Evolutionary conservation across 2,329 filamentous ascomycete species (phyloP).

Genomic region (Talaromyces amestolkiae): DNA sequence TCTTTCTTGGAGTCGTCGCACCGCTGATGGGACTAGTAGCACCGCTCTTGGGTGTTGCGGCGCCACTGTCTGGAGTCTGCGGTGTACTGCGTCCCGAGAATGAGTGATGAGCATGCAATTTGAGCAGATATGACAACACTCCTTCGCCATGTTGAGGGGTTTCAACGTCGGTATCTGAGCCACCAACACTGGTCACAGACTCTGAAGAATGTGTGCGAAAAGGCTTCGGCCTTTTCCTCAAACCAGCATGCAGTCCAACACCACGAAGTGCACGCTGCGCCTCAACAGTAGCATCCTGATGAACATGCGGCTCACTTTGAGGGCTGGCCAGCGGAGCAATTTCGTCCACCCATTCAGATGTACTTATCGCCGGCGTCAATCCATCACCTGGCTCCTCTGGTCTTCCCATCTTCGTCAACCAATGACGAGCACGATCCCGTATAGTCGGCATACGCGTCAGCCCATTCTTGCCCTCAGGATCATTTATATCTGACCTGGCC

Average conservation of each 20-base stretch:
- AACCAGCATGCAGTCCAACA: constrained; percentile 28
- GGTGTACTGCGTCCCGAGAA: constrained; percentile 15
- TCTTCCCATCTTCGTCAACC: constrained; percentile 17
- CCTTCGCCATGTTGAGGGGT: constrained; percentile 31
- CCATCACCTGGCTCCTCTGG: constrained; percentile 21
- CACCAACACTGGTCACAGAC: constrained; percentile 11
- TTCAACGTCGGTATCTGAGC: constrained; percentile 19
- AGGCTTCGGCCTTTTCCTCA: constrained; percentile 21
- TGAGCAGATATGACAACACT: constrained; percentile 33
- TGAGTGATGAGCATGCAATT: constrained; percentile 23
- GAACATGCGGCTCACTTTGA: background rate
- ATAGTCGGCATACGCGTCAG: constrained; percentile 9
- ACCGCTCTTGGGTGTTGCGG: constrained; percentile 23
- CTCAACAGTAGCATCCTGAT: constrained; percentile 22
- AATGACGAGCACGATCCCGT: constrained; percentile 18
- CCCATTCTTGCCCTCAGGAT: constrained; percentile 14
- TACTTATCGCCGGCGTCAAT: constrained; percentile 10
- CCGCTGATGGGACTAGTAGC: constrained; percentile 17
- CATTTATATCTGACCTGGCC: constrained; percentile 12
- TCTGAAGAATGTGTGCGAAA: constrained; percentile 19
- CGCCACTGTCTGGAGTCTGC: constrained; percentile 15
- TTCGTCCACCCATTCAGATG: constrained; percentile 14
- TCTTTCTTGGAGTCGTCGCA: constrained; percentile 23
- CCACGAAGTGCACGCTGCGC: constrained; percentile 35
- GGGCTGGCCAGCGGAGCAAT: background rate